A percentile compares a stretch with the other conserved stretches of the same genome.
These are phyloP conservation scores for Tylopilus plumbeoviolaceoides DNA, from an alignment of 768 basidiomycete species.

Conservation along the genomic window DNA sequence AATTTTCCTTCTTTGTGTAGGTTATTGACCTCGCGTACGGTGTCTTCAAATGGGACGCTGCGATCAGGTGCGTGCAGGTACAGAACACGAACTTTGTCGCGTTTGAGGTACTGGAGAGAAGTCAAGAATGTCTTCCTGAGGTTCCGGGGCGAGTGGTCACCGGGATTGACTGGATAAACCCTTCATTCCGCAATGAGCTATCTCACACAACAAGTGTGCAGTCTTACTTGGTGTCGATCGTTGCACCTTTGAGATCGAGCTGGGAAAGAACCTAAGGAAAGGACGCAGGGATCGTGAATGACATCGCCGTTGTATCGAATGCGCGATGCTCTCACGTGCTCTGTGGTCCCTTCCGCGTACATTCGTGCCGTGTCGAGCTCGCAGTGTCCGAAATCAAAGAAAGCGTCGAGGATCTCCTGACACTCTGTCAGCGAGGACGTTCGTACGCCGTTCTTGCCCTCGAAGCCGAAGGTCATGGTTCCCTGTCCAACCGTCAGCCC, in stretches of 20 bases:
- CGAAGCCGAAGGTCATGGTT: conserved; percentile 45
- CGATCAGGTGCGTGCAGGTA: conserved; percentile 63
- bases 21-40: conserved; percentile 49
- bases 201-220: neutral
- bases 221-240: conserved; percentile 47
- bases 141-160: conserved; percentile 38
- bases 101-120: conserved; percentile 44
- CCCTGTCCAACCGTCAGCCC: conserved; percentile 29
- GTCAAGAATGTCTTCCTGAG: conserved; percentile 43
- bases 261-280: conserved; percentile 35
- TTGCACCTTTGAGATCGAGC: conserved; percentile 37
- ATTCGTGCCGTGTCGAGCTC: conserved; percentile 50
- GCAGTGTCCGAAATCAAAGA: conserved; percentile 38
- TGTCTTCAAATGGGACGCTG: conserved; percentile 53
- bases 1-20: conserved; percentile 56
- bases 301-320: neutral
- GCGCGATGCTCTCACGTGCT: conserved; percentile 33
- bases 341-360: conserved; percentile 53
- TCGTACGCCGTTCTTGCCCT: conserved; percentile 40
- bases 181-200: conserved; percentile 21
- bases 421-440: conserved; percentile 33
- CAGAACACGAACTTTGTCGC: conserved; percentile 45
- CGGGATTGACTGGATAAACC: conserved; percentile 38
- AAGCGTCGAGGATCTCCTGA: conserved; percentile 44
- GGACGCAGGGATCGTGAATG: neutral